Evolutionary conservation across 2,329 filamentous ascomycete species (phyloP).

Genomic region (Fusarium papillatum): DNA sequence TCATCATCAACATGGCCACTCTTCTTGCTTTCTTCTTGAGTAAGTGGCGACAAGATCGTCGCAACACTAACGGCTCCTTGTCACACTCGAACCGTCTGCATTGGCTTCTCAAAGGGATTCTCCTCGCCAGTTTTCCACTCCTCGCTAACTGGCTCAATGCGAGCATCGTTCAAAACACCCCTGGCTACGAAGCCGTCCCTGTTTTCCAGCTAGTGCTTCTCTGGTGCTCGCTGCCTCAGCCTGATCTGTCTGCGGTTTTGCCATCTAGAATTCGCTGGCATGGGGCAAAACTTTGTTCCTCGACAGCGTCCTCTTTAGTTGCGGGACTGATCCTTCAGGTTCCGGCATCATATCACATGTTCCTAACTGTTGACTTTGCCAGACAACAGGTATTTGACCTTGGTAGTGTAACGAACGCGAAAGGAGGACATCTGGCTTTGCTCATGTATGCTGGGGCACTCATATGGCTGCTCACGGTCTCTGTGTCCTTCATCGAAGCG

Average conservation of each 20-base stretch:
- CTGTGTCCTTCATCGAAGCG: neutral
- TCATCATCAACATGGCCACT: conserved; percentile 5
- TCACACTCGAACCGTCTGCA: neutral
- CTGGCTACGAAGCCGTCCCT: conserved; percentile 12
- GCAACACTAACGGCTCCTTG: accelerated
- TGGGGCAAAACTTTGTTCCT: neutral
- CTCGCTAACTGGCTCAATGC: neutral
- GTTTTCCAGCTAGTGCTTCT: conserved; percentile 1
- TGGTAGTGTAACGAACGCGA: neutral
- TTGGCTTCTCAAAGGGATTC: conserved; percentile 9
- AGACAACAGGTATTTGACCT: conserved; percentile 8
- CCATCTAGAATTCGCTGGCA: neutral
- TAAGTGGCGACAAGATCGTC: accelerated
- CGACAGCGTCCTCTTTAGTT: conserved; percentile 10
- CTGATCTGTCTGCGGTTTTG: conserved; percentile 10
- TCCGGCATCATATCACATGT: conserved; percentile 9
- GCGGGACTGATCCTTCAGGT: conserved; percentile 9
- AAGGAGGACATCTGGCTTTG: neutral
- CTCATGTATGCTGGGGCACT: conserved; percentile 24
- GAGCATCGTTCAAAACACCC: neutral
- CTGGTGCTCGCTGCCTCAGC: conserved; percentile 18
- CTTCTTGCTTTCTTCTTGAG: neutral
- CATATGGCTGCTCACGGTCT: conserved; percentile 1
- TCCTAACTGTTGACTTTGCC: neutral
- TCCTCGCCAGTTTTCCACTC: neutral